phyloP scores from a whole-genome alignment of 179 eudicot species.

The Drosera spatulata region DNA sequence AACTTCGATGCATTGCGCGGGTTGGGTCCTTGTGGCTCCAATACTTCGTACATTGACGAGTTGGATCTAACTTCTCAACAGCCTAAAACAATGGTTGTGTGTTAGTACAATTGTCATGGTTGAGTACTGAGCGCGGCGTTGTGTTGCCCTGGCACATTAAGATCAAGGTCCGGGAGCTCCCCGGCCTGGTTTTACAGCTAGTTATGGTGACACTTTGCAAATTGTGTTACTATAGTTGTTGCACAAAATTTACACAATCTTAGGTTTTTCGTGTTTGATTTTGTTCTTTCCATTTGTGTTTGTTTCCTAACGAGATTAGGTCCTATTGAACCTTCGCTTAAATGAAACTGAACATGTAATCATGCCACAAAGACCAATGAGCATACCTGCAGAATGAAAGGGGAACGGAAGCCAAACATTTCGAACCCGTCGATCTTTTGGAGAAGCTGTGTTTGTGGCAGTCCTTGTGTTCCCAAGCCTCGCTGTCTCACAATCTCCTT shows the following conservation, averaged over 20 bases:
- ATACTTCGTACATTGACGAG: slow-evolving; percentile 29
- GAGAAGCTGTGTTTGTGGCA: slow-evolving; percentile 19
- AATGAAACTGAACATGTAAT: background rate
- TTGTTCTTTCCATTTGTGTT: no score
- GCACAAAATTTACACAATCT: no score
- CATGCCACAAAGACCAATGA: background rate
- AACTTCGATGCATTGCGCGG: background rate
- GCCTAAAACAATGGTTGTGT: slow-evolving; percentile 17
- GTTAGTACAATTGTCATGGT: no score
- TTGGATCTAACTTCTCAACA: slow-evolving; percentile 45
- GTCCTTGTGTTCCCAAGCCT: slow-evolving; percentile 13
- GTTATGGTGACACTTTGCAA: no score
- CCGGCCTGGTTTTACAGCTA: no score
- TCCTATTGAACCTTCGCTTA: background rate
- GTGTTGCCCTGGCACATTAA: no score
- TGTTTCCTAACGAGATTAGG: background rate
- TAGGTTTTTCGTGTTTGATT: no score
- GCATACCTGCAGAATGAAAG: slow-evolving; percentile 35
- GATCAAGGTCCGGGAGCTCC: no score
- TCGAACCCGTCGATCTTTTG: slow-evolving; percentile 33
- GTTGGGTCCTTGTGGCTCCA: slow-evolving; percentile 23
- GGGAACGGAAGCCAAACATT: slow-evolving; percentile 54
- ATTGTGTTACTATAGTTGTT: no score
- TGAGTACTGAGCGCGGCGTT: no score
- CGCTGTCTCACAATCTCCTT: slow-evolving; percentile 22